A percentile compares a stretch with the other conserved stretches of the same genome.
These are phyloP conservation scores for Nicotiana attenuata DNA, from an alignment of 257 asterid species.

Conservation along the genomic window DNA sequence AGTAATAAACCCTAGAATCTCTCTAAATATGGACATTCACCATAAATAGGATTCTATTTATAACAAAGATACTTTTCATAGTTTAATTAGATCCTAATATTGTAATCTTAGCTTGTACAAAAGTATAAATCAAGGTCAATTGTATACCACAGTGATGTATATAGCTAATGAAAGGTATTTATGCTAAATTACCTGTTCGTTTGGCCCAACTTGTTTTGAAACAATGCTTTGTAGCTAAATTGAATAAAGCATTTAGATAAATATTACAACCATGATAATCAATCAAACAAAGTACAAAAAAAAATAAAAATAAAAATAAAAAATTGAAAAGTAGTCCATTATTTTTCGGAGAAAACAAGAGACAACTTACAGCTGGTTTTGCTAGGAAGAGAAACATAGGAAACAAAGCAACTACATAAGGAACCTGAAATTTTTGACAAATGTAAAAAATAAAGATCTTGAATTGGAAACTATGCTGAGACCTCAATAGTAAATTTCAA, in stretches of 20 bases:
- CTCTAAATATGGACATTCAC: no score
- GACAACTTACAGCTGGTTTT: constrained; percentile 11
- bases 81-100: no score
- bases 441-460: background rate
- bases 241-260: background rate
- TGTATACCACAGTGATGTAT: background rate
- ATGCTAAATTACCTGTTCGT: constrained; percentile 11
- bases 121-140: background rate
- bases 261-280: background rate
- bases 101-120: no score
- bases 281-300: background rate
- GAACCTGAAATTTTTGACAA: constrained; percentile 3
- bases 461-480: background rate
- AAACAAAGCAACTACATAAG: constrained; percentile 8
- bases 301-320: no score
- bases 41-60: no score
- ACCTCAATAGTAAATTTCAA: background rate
- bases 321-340: background rate
- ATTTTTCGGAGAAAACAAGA: background rate
- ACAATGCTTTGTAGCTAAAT: constrained; percentile 16
- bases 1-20: no score
- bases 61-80: no score
- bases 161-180: background rate
- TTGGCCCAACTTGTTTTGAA: constrained; percentile 17
- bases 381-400: constrained; percentile 11